Evolutionary conservation across 345 rosid genomes (phyloP).

Genomic region (Syzygium grande): DNA sequence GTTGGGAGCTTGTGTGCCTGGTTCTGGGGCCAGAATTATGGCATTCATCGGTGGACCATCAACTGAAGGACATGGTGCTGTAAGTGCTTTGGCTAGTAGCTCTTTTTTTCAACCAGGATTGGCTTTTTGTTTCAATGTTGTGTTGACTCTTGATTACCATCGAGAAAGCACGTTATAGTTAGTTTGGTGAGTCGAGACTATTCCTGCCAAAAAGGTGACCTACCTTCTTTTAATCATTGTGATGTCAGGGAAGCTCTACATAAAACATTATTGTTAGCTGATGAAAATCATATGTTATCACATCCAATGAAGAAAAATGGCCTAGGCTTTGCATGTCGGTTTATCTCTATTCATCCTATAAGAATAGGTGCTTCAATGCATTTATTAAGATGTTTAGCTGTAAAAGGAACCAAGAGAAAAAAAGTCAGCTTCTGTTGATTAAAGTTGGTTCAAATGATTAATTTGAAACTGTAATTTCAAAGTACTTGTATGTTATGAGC

Average conservation of each 20-base stretch:
- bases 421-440: neutral
- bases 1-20: conserved; percentile 93
- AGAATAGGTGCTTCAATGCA: neutral
- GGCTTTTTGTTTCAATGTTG: neutral
- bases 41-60: conserved; percentile 96
- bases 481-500: neutral
- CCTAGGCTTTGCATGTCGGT: neutral
- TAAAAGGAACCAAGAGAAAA: neutral
- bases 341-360: neutral
- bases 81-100: conserved; percentile 18
- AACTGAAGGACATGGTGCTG: conserved; percentile 82
- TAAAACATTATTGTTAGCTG: neutral
- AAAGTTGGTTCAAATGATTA: neutral
- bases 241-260: neutral
- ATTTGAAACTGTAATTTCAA: neutral
- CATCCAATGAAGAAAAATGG: neutral
- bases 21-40: conserved; percentile 92
- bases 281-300: neutral
- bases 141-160: neutral
- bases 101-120: neutral
- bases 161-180: neutral
- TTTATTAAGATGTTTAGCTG: neutral
- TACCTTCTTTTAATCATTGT: neutral
- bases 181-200: neutral
- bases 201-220: neutral